Evolutionary conservation across 208 protist species (phyloP), one percentile per base, ranked within the genome.

Genomic region (Acanthamoeba culbertsoni): DNA sequence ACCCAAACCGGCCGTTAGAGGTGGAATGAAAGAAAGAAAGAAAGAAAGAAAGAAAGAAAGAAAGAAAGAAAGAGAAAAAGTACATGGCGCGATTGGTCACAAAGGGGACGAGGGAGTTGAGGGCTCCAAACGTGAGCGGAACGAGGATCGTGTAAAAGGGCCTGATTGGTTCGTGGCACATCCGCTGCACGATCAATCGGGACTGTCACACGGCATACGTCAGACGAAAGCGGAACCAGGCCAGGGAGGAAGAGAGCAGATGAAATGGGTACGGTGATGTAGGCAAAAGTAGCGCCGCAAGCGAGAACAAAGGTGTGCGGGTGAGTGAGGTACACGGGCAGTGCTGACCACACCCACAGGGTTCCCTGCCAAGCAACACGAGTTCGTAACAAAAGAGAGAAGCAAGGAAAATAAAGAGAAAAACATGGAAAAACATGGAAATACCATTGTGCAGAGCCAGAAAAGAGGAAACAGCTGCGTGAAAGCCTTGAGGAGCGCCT

Each of bases 211-310:
- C 28, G 63, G 23, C 48, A 55, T 18, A 55, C 48, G 48, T 18
- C 8, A 8, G 48, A 8, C 48, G 12, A 55, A 55, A 18, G 48
- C 8, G 12, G 12, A 55, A 18, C 8, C 18, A 18, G 48, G 12
- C 48, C 48, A 55, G 48, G 48, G 48, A 23, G 63, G 63, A 23
- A 5, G 16, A 1, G 68, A 2, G 2, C 33, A n/a, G n/a, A n/a
- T n/a, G n/a, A n/a, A n/a, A n/a, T n/a, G n/a, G n/a, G 68, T 77
- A 77, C 68, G 35, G 68, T 77, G 68, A 77, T 77, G 68, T 77
- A 77, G 68, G 68, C 68, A 77, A 77, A 77, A n/a, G 68, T 40
- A 40, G 68, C 68, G 37, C 68, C 68, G 68, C 3, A 7, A 18
- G 68, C 68, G 8, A 77, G 37, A 6, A 48, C 10, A 40, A 77